Base-by-base conservation (phyloP, 805 yeast species). In the Cephaloascus albidus region DNA sequence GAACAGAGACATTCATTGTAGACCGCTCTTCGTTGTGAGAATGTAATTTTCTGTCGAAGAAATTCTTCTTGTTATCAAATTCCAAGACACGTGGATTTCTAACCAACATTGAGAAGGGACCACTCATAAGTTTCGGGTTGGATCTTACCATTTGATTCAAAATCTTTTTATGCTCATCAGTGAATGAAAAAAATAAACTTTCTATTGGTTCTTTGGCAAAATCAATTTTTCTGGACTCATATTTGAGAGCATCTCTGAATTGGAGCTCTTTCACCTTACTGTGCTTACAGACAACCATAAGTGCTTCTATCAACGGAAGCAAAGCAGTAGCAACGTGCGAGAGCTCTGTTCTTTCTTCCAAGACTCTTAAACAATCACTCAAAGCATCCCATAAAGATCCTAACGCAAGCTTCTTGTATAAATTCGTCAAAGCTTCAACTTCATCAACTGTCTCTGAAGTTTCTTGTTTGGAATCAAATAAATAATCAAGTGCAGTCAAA, bases 211-310 rank as follows among this genome's bases (percentile, higher is more conserved):
- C 86, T 39, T 72, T 74, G 3, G 81, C 68, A 50, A 84, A 80
- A 54, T 87, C 90, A 42, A 74, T 68, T 45, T 72, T 72, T 41
- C 66, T 72, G 15, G 72, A 79, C 47, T 83, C 86, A 52, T 73
- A 83, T 50, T 76, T 80, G 42, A 72, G 49, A 4, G 58, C 60
- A 41, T 77, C 85, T 41, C 74, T 71, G 5, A 69, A 63, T 45
- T 67, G 80, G 41, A 70, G 60, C 38, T 74, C 81, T 50, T 70
- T 73, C 33, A 77, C 80, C 44, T 74, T 74, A 48, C 86, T 76
- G 52, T 85, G 94, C 52, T 89, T 89, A 60, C 96, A 88, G n/a
- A 93, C 93, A 37, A 90, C 95, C 95, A 93, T 87, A 41, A 93
- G 66, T 0, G 96, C 80, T 55, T 90, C 98, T 44, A 90, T 86